Conservation (phyloP, 2,329 filamentous ascomycete genomes). For the Magnaporthiopsis poae region DNA sequence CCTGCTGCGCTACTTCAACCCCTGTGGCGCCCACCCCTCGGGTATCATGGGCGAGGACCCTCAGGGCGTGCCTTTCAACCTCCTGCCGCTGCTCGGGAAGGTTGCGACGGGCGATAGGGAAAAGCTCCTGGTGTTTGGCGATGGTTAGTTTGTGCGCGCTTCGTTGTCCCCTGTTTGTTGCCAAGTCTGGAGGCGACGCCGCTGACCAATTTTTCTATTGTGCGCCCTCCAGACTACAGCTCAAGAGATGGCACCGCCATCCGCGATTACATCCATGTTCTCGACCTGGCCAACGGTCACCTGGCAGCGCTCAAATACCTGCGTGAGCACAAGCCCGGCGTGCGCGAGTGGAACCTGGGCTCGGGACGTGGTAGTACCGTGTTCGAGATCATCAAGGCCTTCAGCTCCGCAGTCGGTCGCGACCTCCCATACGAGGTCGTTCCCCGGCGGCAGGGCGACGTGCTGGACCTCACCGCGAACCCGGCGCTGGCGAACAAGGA, state of each 20-base stretch:
- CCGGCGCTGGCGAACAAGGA: constrained; percentile 78
- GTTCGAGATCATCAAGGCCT: constrained; percentile 94
- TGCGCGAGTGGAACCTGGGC: constrained; percentile 92
- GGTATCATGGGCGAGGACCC: constrained; percentile 98
- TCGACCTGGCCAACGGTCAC: constrained; percentile 80
- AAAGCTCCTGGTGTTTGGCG: constrained; percentile 88
- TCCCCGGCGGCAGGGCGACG: constrained; percentile 73
- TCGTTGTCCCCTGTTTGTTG: neutral
- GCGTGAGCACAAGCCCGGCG: constrained; percentile 71
- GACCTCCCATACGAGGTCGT: constrained; percentile 81
- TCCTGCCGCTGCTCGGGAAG: constrained; percentile 86
- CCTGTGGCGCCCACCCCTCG: constrained; percentile 83
- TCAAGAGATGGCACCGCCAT: constrained; percentile 89
- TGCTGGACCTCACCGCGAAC: constrained; percentile 89
- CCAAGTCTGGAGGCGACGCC: neutral
- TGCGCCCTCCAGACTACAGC: constrained; percentile 58
- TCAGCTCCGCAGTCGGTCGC: constrained; percentile 74
- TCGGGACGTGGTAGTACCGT: constrained; percentile 92
- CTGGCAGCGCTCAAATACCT: constrained; percentile 84
- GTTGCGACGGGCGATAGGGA: constrained; percentile 86
- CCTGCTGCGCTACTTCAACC: constrained; percentile 94
- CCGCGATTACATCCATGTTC: constrained; percentile 94
- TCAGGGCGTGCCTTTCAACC: constrained; percentile 88
- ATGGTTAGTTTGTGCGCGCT: constrained; percentile 49
- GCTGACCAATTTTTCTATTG: neutral